Base-by-base conservation (phyloP, 1,139 yeast genomes). In the Scheffersomyces illinoinensis region DNA sequence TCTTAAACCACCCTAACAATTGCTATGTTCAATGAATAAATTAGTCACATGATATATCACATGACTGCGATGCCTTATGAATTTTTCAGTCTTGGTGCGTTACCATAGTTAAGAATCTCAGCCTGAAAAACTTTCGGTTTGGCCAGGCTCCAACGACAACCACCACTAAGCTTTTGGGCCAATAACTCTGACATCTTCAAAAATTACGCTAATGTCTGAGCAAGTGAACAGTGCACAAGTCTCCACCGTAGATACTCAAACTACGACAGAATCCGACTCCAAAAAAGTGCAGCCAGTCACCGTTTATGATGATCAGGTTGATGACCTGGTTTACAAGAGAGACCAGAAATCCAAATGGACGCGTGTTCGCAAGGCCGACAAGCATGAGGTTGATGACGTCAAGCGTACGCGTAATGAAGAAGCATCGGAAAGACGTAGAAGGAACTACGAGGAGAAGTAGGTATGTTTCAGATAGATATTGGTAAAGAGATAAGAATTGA, bases 381-480 rank as follows among this genome's bases (percentile, higher is more conserved):
- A 63, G 61, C 59, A 65, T 26, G 79, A 73, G 53, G 43, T 12
- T 33, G 75, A 71, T 58, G 71, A 70, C 54, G 64, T 69, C 58
- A 80, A 80, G 68, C 75, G 79, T 67, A 71, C 73, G 59, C 69
- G 66, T 63, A 68, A 66, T 61, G 64, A 64, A 21, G 51, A 48
- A 17, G 51, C 51, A 8, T 21, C 51, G 51, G 51, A 48, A n/a
- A 48, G 51, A 20, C 51, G 51, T 48, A 21, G 33, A 56, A 68
- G 75, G 62, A 77, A 76, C 59, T 71, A 70, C 66, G 68, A 71
- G 76, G 77, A 76, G 76, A 75, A 83, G 89, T 85, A 87, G 85
- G 79, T 76, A 75, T 67, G 78, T 74, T 67, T 50, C 19, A 39
- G 43, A n/a, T 8, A 33, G 43, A 33, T 33, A 33, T 5, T 7